Evolutionary conservation across 164 flowering plant genomes (phyloP), one percentile per base, ranked within the genome.

Genomic region (Euptelea pleiosperma): DNA sequence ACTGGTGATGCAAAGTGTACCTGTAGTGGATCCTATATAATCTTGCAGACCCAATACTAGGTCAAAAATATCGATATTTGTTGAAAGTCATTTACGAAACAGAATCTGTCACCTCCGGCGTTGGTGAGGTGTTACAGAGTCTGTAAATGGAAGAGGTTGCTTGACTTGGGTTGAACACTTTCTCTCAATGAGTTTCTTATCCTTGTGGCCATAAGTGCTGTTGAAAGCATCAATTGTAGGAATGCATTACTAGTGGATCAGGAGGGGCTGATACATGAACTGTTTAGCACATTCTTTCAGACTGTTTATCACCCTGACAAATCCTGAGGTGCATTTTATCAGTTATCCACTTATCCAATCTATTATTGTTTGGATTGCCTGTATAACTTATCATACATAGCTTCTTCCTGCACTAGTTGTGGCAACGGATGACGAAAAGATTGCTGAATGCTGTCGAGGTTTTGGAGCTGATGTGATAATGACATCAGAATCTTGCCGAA

Each of bases 401-500:
- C 16, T 55, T 31, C 36, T 52, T 61, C 12, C 41, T 73, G 59
- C 22, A 53, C 33, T 58, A 92, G 98, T 92, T 69, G 94, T 92
- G 68, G 98, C 98, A 33, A 92, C 96, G 11, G 97, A 92, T 69
- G 94, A 89, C 69, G 91, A 85, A 54, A 89, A 69, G 74, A 87
- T 92, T 69, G 96, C 96, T 56, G 88, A 86, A 50, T 92, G 98
- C 73, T 92, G 98, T 64, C 79, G 80, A 61, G 79, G 78, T 49
- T 92, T 92, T 75, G 98, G 98, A 35, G 90, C 92, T 16, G 86
- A 92, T 80, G 98, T 92, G 68, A 74, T 92, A 62, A 89, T 92
- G 93, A 92, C 98, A 28, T 85, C 96, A 54, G 95, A 83, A 71
- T 85, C 91, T 47, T 92, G 96, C 54, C 73, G 65, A 70, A 92